Conservation (phyloP, 2,329 filamentous ascomycete species). For the Pseudogymnoascus sp. region DNA sequence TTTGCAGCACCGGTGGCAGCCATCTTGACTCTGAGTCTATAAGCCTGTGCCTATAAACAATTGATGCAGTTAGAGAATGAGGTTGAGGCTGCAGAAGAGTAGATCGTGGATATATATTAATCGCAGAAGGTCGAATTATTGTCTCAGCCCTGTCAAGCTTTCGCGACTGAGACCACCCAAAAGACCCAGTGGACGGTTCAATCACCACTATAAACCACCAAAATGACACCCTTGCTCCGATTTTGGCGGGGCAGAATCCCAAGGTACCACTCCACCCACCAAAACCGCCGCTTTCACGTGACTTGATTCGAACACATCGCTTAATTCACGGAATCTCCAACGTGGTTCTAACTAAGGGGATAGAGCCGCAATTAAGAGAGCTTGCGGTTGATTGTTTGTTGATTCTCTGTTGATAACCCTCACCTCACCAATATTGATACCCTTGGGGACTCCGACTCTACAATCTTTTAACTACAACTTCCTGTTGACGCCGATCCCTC, state of each 20-base stretch:
- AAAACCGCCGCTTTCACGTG: neutral
- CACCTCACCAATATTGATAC: neutral
- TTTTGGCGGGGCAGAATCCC: slow-evolving; percentile 8
- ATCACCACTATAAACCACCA: neutral
- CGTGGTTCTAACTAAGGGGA: slow-evolving; percentile 11
- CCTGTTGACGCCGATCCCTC: slow-evolving; percentile 8
- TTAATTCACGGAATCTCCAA: slow-evolving; percentile 8
- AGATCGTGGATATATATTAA: neutral
- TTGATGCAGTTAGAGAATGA: neutral
- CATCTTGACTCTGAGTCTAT: slow-evolving; percentile 18
- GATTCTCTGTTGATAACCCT: neutral
- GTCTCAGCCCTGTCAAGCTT: slow-evolving; percentile 11
- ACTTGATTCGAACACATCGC: neutral
- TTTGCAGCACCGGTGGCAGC: slow-evolving; percentile 47
- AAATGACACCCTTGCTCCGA: neutral
- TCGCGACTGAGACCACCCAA: slow-evolving; percentile 5
- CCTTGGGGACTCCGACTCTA: neutral
- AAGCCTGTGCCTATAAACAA: neutral
- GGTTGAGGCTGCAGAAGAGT: neutral
- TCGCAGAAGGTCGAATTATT: neutral
- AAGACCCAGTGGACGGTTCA: neutral
- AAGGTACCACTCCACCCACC: neutral
- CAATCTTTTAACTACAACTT: slow-evolving; percentile 12
- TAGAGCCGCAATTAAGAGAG: slow-evolving; percentile 2
- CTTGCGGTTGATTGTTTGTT: neutral